Evolutionary conservation across 164 flowering plant species (phyloP), one percentile per base, ranked within the genome.

Genomic region (Sedum album): DNA sequence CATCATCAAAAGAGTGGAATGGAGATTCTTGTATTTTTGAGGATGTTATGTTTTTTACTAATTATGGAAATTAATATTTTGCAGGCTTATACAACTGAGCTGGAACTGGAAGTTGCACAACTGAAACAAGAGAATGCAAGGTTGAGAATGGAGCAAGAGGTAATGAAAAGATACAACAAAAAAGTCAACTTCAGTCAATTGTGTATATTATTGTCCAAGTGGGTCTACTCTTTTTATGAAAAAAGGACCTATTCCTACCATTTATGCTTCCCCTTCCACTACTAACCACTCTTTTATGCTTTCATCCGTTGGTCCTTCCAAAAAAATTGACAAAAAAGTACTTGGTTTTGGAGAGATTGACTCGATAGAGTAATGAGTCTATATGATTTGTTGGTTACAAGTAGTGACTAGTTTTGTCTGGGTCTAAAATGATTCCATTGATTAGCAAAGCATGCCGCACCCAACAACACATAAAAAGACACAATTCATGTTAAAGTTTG

Each of bases 81-180:
- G 15, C 80, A 84, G 88, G 88, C 84, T 53, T 84, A 82, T 49
- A 82, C 85, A 21, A 74, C 67, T 39, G 83, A 82, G 74, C 66
- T 84, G 70, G 85, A 84, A 79, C 73, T 75, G 35, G 80, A 79
- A 79, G 79, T 84, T 33, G 73, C 74, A 0, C 74, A 74, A 13
- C 73, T 84, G 71, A 21, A 60, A 73, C 83, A 78, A 74, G 88
- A 82, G 69, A 84, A 82, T 68, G 83, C 80, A 53, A 77, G 72
- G 44, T 85, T 84, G 69, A 80, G 46, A 66, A 73, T 61, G 68
- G 79, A 84, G 71, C 84, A 80, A 60, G 73, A 57, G 62, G 62
- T 57, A 57, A 81, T 55, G 26, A 57, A 35, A 3, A 35, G 7
- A 35, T 35, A 35, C 3, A 31, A 28, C 31, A 60, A 60, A 46